Conservation (phyloP, 768 basidiomycete genomes). For the Termitomyces sp. region DNA sequence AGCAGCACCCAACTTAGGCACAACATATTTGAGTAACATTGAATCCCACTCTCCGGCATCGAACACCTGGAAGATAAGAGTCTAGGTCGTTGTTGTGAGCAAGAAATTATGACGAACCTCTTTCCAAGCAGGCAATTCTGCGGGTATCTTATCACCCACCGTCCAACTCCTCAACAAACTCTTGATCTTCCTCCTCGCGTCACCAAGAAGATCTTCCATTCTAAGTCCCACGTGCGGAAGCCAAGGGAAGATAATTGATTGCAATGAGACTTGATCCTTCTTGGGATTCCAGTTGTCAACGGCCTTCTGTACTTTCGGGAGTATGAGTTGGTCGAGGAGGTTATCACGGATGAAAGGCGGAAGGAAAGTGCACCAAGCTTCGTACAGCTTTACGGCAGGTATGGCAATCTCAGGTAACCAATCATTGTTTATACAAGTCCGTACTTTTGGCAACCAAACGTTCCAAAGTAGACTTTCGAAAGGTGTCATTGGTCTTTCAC, state of each 20-base stretch:
- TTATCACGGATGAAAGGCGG: slow-evolving; percentile 93
- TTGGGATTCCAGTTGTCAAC: slow-evolving; percentile 80
- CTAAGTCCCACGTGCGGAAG: slow-evolving; percentile 81
- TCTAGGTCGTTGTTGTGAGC: neutral
- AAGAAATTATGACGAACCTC: slow-evolving; percentile 45
- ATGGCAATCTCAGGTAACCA: slow-evolving; percentile 76
- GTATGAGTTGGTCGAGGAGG: slow-evolving; percentile 89
- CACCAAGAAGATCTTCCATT: slow-evolving; percentile 79
- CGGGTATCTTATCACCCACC: slow-evolving; percentile 64
- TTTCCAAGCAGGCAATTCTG: slow-evolving; percentile 78
- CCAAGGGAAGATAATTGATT: slow-evolving; percentile 92
- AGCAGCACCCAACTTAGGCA: slow-evolving; percentile 83
- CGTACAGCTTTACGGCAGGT: slow-evolving; percentile 78
- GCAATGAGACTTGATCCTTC: slow-evolving; percentile 54
- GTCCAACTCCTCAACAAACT: slow-evolving; percentile 72
- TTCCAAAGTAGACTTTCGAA: slow-evolving; percentile 95
- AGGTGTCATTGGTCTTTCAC: slow-evolving; percentile 79
- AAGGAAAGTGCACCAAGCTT: slow-evolving; percentile 82
- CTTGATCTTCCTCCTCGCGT: slow-evolving; percentile 84
- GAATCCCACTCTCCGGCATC: slow-evolving; percentile 83
- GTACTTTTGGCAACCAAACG: slow-evolving; percentile 92
- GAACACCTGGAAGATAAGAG: slow-evolving; percentile 51
- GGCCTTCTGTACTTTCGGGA: slow-evolving; percentile 87
- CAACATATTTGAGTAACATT: slow-evolving; percentile 83
- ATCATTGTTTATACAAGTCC: slow-evolving; percentile 91